Percentiles rank a stretch among this genome's conserved stretches.
These are phyloP conservation scores for Penicillium hesseltinei DNA, from an alignment of 2,329 filamentous ascomycete species.

Conservation along the genomic window DNA sequence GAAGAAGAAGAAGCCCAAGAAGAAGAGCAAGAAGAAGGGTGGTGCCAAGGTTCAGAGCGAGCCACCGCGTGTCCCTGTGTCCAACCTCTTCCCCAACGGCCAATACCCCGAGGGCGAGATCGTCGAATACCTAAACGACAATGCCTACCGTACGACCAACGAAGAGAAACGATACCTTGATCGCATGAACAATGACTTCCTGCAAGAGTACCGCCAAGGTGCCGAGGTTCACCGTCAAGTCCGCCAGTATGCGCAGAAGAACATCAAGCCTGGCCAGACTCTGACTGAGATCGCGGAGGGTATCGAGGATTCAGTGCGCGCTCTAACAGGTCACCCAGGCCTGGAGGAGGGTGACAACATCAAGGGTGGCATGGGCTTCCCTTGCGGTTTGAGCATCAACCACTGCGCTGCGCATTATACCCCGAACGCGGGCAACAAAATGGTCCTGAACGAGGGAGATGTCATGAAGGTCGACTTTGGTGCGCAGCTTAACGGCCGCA, in stretches of 20 bases:
- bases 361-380: conserved; percentile 81
- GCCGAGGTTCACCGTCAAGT: conserved; percentile 90
- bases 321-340: conserved; percentile 72
- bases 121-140: conserved; percentile 74
- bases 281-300: conserved; percentile 80
- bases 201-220: conserved; percentile 76
- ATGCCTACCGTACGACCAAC: conserved; percentile 72
- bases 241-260: conserved; percentile 76
- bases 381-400: conserved; percentile 78
- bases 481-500: conserved; percentile 68
- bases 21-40: conserved; percentile 66
- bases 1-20: conserved; percentile 84
- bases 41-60: conserved; percentile 68
- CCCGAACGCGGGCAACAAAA: conserved; percentile 83
- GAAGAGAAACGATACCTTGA: conserved; percentile 84
- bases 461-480: conserved; percentile 75
- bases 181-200: conserved; percentile 74
- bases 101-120: conserved; percentile 76
- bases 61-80: conserved; percentile 71
- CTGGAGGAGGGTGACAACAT: conserved; percentile 75
- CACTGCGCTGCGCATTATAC: conserved; percentile 84
- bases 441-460: conserved; percentile 62
- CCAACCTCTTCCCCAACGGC: conserved; percentile 69
- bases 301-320: conserved; percentile 80
- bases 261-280: conserved; percentile 75